Evolutionary conservation across 1,284 basidiomycete species (phyloP).

Genomic region (Veloporphyrellus conicus): DNA sequence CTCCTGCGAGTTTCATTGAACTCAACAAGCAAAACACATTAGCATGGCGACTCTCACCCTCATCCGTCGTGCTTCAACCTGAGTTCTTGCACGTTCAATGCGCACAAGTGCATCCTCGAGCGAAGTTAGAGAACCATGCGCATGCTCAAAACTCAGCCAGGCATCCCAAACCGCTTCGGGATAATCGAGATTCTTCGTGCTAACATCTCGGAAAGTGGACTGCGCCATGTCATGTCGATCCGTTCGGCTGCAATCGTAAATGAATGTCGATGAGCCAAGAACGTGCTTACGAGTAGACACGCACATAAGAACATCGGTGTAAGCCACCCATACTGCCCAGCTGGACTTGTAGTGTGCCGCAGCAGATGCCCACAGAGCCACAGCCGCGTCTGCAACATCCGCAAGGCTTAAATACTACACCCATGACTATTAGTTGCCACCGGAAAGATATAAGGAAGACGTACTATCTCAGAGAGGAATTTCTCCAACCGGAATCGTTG

Average conservation of each 20-base stretch:
- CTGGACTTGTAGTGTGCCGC: constrained; percentile 64
- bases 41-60: constrained; percentile 44
- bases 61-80: constrained; percentile 59
- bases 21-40: neutral
- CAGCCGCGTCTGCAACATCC: constrained; percentile 49
- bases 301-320: constrained; percentile 65
- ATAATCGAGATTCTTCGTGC: constrained; percentile 79
- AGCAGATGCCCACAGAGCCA: constrained; percentile 60
- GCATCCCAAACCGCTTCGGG: constrained; percentile 89
- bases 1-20: constrained; percentile 43
- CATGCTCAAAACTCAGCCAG: constrained; percentile 82
- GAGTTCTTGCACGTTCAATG: constrained; percentile 62
- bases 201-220: constrained; percentile 59
- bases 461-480: constrained; percentile 68
- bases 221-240: constrained; percentile 60
- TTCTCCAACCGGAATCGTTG: constrained; percentile 73
- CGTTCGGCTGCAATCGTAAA: constrained; percentile 43
- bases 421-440: constrained; percentile 3
- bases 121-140: constrained; percentile 70
- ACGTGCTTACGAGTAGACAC: constrained; percentile 22
- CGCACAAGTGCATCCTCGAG: constrained; percentile 66
- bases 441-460: constrained; percentile 27
- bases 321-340: constrained; percentile 66
- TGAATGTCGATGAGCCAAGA: neutral
- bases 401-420: constrained; percentile 46